These are phyloP conservation scores for Suhomyces pyralidae DNA, from an alignment of 805 yeast genomes.

Conservation along the genomic window DNA sequence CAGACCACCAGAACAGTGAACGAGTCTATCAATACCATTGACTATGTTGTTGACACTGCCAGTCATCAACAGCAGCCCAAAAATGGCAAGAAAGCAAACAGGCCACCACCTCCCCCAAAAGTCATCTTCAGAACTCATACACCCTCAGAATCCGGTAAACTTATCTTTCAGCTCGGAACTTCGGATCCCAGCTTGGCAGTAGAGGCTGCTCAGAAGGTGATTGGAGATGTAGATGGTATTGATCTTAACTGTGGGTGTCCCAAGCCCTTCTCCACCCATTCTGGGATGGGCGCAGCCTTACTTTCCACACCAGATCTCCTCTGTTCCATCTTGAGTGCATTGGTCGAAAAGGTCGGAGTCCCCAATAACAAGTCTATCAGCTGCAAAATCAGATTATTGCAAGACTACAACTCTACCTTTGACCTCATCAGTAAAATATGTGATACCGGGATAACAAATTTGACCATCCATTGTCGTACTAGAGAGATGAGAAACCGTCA, in stretches of 20 bases:
- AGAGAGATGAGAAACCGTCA: constrained; percentile 86
- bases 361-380: constrained; percentile 79
- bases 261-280: constrained; percentile 87
- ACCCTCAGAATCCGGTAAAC: constrained; percentile 53
- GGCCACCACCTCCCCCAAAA: constrained; percentile 43
- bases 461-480: constrained; percentile 92
- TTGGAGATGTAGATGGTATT: constrained; percentile 84
- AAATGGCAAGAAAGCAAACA: constrained; percentile 31
- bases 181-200: constrained; percentile 83
- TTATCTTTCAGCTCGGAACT: constrained; percentile 91
- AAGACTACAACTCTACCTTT: constrained; percentile 56
- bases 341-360: constrained; percentile 78
- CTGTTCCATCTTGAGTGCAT: constrained; percentile 59
- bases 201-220: constrained; percentile 77
- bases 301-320: constrained; percentile 77
- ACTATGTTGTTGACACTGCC: constrained; percentile 45
- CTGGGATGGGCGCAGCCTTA: constrained; percentile 98
- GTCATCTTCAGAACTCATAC: constrained; percentile 75
- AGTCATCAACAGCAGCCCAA: constrained; percentile 11
- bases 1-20: constrained; percentile 67
- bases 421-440: constrained; percentile 49
- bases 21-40: constrained; percentile 54
- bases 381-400: constrained; percentile 82
- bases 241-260: constrained; percentile 98
- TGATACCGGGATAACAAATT: constrained; percentile 76